These are phyloP conservation scores for Cryptococcus amylolentus DNA, from an alignment of 1,284 basidiomycete genomes.

Conservation along the genomic window DNA sequence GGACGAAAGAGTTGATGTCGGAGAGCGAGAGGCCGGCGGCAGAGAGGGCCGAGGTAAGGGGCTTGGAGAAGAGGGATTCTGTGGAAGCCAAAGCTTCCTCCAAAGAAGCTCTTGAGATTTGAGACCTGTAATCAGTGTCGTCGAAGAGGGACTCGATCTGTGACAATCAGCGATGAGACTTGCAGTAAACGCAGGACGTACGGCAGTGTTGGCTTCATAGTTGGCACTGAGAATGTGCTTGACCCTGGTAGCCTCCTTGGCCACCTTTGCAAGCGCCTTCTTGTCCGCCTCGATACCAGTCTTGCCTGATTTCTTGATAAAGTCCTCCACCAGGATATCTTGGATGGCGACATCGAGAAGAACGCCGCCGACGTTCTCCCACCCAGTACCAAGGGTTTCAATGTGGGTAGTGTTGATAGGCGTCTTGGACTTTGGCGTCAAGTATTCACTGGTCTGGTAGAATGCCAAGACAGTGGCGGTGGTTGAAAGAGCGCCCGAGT, in stretches of 20 bases:
- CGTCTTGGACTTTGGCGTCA: conserved; percentile 51
- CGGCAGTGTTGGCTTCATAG: conserved; percentile 66
- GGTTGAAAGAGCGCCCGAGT: conserved; percentile 84
- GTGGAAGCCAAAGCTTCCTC: conserved; percentile 65
- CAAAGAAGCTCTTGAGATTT: conserved; percentile 70
- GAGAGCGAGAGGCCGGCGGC: conserved; percentile 67
- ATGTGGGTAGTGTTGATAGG: conserved; percentile 65
- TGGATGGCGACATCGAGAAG: conserved; percentile 79
- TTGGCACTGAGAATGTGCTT: conserved; percentile 95
- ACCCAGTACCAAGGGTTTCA: conserved; percentile 72
- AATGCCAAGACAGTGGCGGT: conserved; percentile 84
- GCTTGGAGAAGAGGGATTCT: conserved; percentile 60
- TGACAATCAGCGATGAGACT: conserved; percentile 1
- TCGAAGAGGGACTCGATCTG: conserved; percentile 82
- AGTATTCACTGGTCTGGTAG: conserved; percentile 53
- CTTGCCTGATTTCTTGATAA: conserved; percentile 58
- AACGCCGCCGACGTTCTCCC: conserved; percentile 73
- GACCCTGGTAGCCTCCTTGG: conserved; percentile 87
- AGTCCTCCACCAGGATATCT: conserved; percentile 73
- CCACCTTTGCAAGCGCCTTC: conserved; percentile 85
- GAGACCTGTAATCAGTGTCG: conserved; percentile 85
- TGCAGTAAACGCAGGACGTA: conserved; percentile 48
- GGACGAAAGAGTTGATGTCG: conserved; percentile 74
- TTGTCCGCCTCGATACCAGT: conserved; percentile 56
- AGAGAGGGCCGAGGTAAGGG: conserved; percentile 71